These are phyloP conservation scores for Pezicula carpinea DNA, from an alignment of 2,329 filamentous ascomycete species.

Conservation along the genomic window DNA sequence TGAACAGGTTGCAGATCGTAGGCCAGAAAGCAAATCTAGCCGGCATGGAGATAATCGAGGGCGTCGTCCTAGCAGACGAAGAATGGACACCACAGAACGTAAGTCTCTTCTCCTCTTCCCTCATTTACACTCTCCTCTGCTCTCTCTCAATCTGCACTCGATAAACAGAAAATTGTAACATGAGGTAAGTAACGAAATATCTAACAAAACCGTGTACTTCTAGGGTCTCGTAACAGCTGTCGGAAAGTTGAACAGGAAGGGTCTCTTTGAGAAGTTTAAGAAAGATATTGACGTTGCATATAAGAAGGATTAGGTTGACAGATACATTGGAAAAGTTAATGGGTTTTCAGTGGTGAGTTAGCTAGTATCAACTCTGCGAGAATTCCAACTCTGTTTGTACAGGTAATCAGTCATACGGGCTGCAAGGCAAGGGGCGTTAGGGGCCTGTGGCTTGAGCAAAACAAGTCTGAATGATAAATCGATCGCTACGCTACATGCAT, in stretches of 20 bases:
- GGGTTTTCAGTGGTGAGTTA: background rate
- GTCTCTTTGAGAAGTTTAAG: slow-evolving; percentile 54
- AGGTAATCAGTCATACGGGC: no score
- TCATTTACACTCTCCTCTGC: slow-evolving; percentile 28
- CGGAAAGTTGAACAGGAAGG: slow-evolving; percentile 66
- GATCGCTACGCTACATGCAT: no score
- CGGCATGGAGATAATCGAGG: slow-evolving; percentile 67
- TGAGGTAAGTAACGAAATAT: no score
- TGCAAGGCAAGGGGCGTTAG: no score
- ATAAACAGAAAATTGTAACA: no score
- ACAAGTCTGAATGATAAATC: no score
- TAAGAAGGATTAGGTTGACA: slow-evolving; percentile 3
- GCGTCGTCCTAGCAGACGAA: slow-evolving; percentile 73
- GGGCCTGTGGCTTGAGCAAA: no score
- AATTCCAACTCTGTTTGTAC: no score
- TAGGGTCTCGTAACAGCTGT: slow-evolving; percentile 62
- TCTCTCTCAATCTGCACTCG: no score
- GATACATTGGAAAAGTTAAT: background rate
- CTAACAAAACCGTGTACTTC: background rate
- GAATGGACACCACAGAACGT: slow-evolving; percentile 84
- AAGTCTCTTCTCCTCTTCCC: slow-evolving; percentile 36
- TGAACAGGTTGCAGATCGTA: slow-evolving; percentile 45
- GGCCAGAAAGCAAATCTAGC: slow-evolving; percentile 62
- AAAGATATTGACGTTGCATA: slow-evolving; percentile 58
- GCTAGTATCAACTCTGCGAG: no score